Evolutionary conservation across 169 alveolate genomes (phyloP).

Genomic region (Cryptosporidium ryanae): DNA sequence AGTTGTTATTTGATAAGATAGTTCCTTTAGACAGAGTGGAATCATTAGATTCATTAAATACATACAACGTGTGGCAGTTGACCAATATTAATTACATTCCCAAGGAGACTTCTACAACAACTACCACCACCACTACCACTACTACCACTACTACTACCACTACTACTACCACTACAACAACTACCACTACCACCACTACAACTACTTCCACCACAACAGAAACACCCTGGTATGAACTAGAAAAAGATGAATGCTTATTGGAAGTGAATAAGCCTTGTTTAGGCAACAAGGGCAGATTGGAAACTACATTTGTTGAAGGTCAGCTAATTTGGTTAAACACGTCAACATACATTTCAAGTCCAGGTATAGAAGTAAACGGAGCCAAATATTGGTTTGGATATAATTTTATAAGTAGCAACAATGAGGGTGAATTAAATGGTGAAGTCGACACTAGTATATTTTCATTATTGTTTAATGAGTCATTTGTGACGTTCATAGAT

Average conservation of each 20-base stretch:
- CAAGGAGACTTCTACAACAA: constrained; percentile 16
- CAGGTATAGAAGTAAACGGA: neutral
- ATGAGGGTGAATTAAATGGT: neutral
- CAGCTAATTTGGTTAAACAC: constrained; percentile 15
- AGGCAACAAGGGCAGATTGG: constrained; percentile 5
- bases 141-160: neutral
- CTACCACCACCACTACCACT: constrained; percentile 14
- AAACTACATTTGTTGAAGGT: constrained; percentile 8
- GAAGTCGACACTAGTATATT: neutral
- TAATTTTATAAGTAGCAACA: neutral
- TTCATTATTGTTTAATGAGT: constrained; percentile 18
- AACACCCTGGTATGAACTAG: constrained; percentile 47
- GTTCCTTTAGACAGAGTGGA: neutral
- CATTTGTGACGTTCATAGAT: constrained; percentile 6
- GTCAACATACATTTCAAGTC: neutral
- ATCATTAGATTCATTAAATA: neutral
- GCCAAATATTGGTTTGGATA: constrained; percentile 23
- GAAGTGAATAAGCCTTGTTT: constrained; percentile 27
- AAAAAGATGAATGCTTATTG: constrained; percentile 27
- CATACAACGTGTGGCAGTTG: constrained; percentile 38
- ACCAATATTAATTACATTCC: constrained; percentile 31
- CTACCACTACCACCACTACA: constrained; percentile 44
- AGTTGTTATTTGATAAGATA: constrained; percentile 2
- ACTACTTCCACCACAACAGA: constrained; percentile 48
- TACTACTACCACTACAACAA: constrained; percentile 8